Conservation (phyloP, 148 eudicot species). For the Vaccinium macrocarpon region DNA sequence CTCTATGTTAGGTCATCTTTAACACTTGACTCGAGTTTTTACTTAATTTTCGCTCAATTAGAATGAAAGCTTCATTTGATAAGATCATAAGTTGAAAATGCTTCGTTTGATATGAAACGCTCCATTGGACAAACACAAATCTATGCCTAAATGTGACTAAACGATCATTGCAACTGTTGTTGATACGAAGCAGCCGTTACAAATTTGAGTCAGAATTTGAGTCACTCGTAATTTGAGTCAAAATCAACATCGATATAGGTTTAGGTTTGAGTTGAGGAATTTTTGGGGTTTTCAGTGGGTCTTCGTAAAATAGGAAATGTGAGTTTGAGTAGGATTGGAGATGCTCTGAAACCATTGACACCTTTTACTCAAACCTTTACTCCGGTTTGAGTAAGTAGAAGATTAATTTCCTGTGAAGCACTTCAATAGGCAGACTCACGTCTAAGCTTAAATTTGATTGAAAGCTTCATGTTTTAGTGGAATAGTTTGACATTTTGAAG, state of each 20-base stretch:
- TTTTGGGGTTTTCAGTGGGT: neutral
- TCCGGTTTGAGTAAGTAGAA: neutral
- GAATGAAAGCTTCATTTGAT: no score
- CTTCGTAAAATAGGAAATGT: neutral
- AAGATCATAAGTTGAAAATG: no score
- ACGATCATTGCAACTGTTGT: neutral
- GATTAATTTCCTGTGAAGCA: neutral
- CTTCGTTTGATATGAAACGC: no score
- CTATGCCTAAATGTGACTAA: neutral
- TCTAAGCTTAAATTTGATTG: neutral
- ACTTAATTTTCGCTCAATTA: no score
- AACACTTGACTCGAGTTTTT: no score
- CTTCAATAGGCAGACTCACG: neutral
- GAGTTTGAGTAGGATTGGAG: neutral
- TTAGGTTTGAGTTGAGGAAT: neutral
- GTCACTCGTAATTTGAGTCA: neutral
- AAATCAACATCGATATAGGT: neutral
- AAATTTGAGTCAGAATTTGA: neutral
- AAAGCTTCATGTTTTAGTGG: neutral
- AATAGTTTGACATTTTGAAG: neutral
- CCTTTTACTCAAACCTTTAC: neutral
- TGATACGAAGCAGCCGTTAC: neutral
- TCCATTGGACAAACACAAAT: neutral
- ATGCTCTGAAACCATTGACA: neutral
- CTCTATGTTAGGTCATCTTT: no score